A percentile compares a stretch with the other conserved stretches of the same genome.
phyloP scores from a whole-genome alignment of 768 basidiomycete genomes.

The Kwoniella heveanensis region DNA sequence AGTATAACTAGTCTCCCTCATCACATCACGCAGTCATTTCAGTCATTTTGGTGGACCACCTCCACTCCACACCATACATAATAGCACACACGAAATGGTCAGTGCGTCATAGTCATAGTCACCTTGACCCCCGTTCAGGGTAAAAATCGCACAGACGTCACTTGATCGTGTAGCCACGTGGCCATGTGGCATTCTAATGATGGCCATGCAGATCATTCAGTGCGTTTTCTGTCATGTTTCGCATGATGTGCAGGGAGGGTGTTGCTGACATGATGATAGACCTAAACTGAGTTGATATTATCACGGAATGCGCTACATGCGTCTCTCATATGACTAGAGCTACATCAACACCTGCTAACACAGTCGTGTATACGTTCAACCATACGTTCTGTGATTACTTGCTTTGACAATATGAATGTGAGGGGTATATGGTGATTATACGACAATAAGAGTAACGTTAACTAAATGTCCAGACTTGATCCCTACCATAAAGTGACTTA shows the following conservation, averaged over 20 bases:
- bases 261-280: too few relatives aligned
- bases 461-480: too few relatives aligned
- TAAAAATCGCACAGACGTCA: constrained; percentile 7
- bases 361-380: not conserved
- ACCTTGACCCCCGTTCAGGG: constrained; percentile 5
- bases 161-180: not conserved
- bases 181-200: not conserved
- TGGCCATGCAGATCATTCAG: too few relatives aligned
- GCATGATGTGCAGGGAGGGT: not conserved
- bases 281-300: too few relatives aligned
- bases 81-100: not conserved
- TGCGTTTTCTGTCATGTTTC: too few relatives aligned
- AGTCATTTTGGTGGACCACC: constrained; percentile 12
- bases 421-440: not conserved
- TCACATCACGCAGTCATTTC: too few relatives aligned
- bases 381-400: too few relatives aligned
- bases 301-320: constrained; percentile 13
- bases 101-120: constrained; percentile 13
- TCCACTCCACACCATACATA: constrained; percentile 10
- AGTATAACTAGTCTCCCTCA: too few relatives aligned
- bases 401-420: too few relatives aligned
- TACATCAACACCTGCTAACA: not conserved
- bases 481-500: too few relatives aligned
- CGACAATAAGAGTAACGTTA: too few relatives aligned
- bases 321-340: not conserved